phyloP scores from a whole-genome alignment of 768 basidiomycete species.

The Podaxis sp. region DNA sequence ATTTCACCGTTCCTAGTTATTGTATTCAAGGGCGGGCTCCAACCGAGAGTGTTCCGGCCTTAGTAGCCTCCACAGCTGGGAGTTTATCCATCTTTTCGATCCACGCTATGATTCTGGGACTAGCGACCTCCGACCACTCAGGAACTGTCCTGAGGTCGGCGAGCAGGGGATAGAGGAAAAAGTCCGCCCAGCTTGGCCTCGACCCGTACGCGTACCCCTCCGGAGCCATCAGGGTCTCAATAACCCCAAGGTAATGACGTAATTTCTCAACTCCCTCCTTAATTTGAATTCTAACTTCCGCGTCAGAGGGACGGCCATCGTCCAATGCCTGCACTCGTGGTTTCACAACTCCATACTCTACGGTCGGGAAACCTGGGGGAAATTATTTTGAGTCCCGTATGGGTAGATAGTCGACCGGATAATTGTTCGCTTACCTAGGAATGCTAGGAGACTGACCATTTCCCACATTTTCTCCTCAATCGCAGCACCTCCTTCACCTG shows the following conservation, averaged over 20 bases:
- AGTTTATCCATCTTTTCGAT: conserved; percentile 26
- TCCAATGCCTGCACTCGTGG: conserved; percentile 27
- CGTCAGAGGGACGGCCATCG: conserved; percentile 23
- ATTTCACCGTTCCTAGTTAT: background rate
- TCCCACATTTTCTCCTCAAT: conserved; percentile 35
- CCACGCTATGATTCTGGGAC: conserved; percentile 21
- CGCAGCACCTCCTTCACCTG: conserved; percentile 16
- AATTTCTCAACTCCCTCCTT: conserved; percentile 21
- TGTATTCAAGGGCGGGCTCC: conserved; percentile 22
- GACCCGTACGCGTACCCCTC: conserved; percentile 26
- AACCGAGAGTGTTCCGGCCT: conserved; percentile 25
- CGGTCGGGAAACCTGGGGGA: conserved; percentile 26
- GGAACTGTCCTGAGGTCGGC: conserved; percentile 28
- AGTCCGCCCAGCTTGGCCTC: conserved; percentile 30
- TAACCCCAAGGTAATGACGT: conserved; percentile 21
- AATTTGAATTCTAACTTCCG: conserved; percentile 21
- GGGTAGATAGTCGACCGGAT: background rate
- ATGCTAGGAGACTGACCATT: conserved; percentile 28
- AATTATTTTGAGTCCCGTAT: background rate
- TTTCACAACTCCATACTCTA: conserved; percentile 30
- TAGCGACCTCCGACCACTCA: conserved; percentile 25
- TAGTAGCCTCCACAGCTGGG: conserved; percentile 25
- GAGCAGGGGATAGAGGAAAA: conserved; percentile 30
- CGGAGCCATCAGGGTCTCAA: conserved; percentile 26
- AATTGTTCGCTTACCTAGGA: conserved; percentile 23